A percentile compares a stretch with the other conserved stretches of the same genome.
phyloP scores from a whole-genome alignment of 116 monocot species.

The Trichopus zeylanicus region DNA sequence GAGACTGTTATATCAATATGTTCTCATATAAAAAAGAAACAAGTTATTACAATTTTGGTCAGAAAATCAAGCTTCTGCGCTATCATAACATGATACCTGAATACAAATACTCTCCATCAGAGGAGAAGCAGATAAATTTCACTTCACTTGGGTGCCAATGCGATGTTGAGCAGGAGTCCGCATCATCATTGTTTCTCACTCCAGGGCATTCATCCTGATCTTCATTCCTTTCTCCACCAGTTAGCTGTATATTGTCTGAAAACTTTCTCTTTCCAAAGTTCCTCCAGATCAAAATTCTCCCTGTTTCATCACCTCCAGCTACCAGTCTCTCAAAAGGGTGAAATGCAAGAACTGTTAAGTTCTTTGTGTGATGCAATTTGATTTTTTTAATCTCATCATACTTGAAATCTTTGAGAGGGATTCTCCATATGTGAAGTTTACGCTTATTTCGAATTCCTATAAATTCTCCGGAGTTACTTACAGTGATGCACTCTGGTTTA shows the following conservation, averaged over 20 bases:
- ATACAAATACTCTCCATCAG: too few species aligned
- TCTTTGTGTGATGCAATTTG: too few species aligned
- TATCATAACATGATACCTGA: conserved; percentile 87
- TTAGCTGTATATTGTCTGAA: too few species aligned
- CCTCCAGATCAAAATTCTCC: conserved; percentile 90
- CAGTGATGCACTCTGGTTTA: conserved; percentile 38
- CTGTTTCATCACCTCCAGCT: conserved; percentile 88
- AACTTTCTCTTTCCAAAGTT: conserved; percentile 81
- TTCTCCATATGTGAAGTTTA: conserved; percentile 67
- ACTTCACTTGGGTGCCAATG: conserved; percentile 89
- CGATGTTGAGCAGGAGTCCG: conserved; percentile 77
- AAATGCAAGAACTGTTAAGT: too few species aligned
- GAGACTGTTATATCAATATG: too few species aligned
- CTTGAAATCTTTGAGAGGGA: conserved; percentile 41
- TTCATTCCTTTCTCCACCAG: conserved; percentile 29
- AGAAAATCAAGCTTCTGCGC: too few species aligned
- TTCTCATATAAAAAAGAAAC: too few species aligned
- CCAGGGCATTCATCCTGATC: too few species aligned
- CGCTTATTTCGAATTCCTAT: too few species aligned
- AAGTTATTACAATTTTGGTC: too few species aligned
- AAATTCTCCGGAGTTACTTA: too few species aligned
- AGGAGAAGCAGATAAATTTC: conserved; percentile 49
- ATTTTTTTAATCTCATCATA: conserved; percentile 48
- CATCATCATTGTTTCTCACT: conserved; percentile 87
- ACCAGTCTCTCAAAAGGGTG: conserved; percentile 72